Evolutionary conservation across 2,329 filamentous ascomycete species (phyloP).

Genomic region (Botrytis sinoallii): DNA sequence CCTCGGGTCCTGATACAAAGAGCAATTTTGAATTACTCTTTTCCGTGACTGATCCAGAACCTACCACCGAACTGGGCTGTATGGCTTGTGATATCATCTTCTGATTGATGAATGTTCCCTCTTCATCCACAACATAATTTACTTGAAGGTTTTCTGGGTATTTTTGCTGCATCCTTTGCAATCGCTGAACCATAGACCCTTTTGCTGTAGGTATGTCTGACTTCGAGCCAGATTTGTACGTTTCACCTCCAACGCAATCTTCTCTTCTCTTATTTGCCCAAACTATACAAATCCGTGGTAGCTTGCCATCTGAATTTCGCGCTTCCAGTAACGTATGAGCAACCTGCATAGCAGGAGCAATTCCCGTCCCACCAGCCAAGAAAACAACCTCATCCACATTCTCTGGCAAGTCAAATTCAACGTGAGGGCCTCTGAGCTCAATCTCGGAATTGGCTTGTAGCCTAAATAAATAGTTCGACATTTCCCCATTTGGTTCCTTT

Average conservation of each 20-base stretch:
- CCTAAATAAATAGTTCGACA: conserved; percentile 74
- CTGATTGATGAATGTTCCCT: conserved; percentile 63
- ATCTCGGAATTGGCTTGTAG: conserved; percentile 61
- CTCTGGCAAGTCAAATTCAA: conserved; percentile 61
- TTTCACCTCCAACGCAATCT: conserved; percentile 62
- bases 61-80: neutral
- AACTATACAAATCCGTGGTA: conserved; percentile 63
- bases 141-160: conserved; percentile 59
- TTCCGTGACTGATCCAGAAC: no score
- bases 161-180: conserved; percentile 58
- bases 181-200: conserved; percentile 54
- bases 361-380: conserved; percentile 78
- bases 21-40: conserved; percentile 46
- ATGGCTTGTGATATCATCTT: conserved; percentile 45
- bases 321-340: conserved; percentile 58
- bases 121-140: conserved; percentile 79
- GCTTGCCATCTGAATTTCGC: conserved; percentile 33
- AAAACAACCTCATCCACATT: conserved; percentile 64
- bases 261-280: conserved; percentile 74
- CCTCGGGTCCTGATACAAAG: conserved; percentile 37
- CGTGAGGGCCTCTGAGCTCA: conserved; percentile 74
- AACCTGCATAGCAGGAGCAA: conserved; percentile 84
- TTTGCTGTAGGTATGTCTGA: neutral
- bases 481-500: conserved; percentile 75
- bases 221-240: conserved; percentile 39